phyloP scores from a whole-genome alignment of 176 grass and related monocot genomes.

The Miscanthus lutarioriparius region DNA sequence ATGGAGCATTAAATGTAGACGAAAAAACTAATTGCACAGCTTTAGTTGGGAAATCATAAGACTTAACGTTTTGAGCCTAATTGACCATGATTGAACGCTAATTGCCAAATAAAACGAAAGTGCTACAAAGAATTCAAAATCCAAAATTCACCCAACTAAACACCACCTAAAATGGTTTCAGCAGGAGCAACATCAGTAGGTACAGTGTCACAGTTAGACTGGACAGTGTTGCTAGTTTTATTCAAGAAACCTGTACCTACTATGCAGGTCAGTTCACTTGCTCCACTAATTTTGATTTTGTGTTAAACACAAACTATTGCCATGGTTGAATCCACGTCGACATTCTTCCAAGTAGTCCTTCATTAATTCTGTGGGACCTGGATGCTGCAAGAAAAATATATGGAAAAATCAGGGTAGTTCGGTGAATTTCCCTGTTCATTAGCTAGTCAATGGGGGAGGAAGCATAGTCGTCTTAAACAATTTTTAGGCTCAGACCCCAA shows the following conservation, averaged over 20 bases:
- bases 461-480: not conserved
- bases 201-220: not conserved
- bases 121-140: too few species aligned
- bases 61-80: too few species aligned
- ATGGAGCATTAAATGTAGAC: too few species aligned
- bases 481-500: not conserved
- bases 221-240: not conserved
- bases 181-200: not conserved
- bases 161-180: too few species aligned
- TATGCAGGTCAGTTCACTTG: constrained; percentile 2
- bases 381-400: not conserved
- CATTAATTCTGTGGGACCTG: not conserved
- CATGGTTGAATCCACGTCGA: constrained; percentile 25
- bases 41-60: too few species aligned
- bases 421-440: not conserved
- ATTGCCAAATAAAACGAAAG: too few species aligned
- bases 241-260: not conserved
- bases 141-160: too few species aligned
- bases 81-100: too few species aligned
- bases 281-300: not conserved
- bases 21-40: too few species aligned
- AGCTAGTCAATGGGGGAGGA: not conserved
- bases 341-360: not conserved
- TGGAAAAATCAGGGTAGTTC: not conserved
- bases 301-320: not conserved